phyloP scores from a whole-genome alignment of 192 early-diverging fungal genomes.

The Coemansia umbellata region DNA sequence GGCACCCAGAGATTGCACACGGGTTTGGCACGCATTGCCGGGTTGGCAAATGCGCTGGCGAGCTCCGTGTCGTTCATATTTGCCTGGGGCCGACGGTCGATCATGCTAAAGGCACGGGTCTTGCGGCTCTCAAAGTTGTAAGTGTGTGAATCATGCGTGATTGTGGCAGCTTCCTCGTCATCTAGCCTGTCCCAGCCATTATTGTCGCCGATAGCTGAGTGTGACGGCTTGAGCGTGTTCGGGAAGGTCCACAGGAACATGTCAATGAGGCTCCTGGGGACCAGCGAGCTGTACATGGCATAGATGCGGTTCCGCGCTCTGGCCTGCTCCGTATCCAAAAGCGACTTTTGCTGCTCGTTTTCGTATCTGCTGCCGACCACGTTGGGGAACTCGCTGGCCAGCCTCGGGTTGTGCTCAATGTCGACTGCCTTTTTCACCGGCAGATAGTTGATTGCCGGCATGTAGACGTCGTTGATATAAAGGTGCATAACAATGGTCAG shows the following conservation, averaged over 20 bases:
- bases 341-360: neutral
- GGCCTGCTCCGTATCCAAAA: neutral
- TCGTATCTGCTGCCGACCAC: constrained; percentile 8
- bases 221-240: neutral
- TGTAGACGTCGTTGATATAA: constrained; percentile 57
- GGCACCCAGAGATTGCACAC: constrained; percentile 46
- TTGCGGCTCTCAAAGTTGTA: too few species aligned
- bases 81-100: neutral
- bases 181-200: neutral
- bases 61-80: constrained; percentile 7
- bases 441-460: constrained; percentile 53
- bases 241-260: constrained; percentile 9
- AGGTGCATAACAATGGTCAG: constrained; percentile 52
- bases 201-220: neutral
- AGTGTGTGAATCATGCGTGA: too few species aligned
- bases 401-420: constrained; percentile 19
- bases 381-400: constrained; percentile 28
- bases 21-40: constrained; percentile 17
- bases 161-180: neutral
- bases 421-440: constrained; percentile 44
- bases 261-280: constrained; percentile 10
- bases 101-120: constrained; percentile 3
- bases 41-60: constrained; percentile 15
- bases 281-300: constrained; percentile 38
- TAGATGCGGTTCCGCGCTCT: constrained; percentile 17